Evolutionary conservation across 176 grass and related monocot species (phyloP).

Genomic region (Musa beccarii): DNA sequence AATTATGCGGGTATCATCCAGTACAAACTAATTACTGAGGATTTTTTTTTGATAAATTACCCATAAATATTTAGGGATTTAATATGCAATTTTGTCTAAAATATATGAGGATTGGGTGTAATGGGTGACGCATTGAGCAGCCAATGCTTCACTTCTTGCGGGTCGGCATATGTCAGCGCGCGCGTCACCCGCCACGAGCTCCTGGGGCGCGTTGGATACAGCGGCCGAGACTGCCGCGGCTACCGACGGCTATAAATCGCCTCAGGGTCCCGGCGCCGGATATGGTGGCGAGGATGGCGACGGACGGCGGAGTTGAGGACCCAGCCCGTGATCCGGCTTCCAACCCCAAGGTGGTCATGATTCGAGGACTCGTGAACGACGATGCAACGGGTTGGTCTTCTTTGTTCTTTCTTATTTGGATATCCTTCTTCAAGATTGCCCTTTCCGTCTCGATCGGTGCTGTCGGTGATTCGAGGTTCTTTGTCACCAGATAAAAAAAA

Average conservation of each 20-base stretch:
- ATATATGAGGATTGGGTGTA: too few species aligned
- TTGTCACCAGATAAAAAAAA: background rate
- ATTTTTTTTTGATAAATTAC: too few species aligned
- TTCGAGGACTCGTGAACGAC: background rate
- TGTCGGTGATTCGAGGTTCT: background rate
- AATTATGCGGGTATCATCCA: too few species aligned
- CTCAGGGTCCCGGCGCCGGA: background rate
- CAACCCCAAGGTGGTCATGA: background rate
- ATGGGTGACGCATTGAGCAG: background rate
- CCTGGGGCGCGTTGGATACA: background rate
- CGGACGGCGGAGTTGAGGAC: background rate
- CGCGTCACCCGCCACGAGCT: background rate
- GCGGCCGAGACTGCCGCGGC: background rate
- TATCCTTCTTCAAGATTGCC: too few species aligned
- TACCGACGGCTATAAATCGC: background rate
- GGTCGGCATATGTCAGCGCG: background rate
- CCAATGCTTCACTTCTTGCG: background rate
- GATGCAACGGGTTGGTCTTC: background rate
- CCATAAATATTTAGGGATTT: too few species aligned
- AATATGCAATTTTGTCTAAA: too few species aligned
- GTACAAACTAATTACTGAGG: too few species aligned
- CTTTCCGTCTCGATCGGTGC: background rate
- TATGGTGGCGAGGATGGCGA: background rate
- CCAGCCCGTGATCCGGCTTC: constrained; percentile 2
- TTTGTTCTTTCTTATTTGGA: background rate